A percentile compares a stretch with the other conserved stretches of the same genome.
phyloP scores from a whole-genome alignment of 441 rosid genomes.

The Adansonia grandidieri region DNA sequence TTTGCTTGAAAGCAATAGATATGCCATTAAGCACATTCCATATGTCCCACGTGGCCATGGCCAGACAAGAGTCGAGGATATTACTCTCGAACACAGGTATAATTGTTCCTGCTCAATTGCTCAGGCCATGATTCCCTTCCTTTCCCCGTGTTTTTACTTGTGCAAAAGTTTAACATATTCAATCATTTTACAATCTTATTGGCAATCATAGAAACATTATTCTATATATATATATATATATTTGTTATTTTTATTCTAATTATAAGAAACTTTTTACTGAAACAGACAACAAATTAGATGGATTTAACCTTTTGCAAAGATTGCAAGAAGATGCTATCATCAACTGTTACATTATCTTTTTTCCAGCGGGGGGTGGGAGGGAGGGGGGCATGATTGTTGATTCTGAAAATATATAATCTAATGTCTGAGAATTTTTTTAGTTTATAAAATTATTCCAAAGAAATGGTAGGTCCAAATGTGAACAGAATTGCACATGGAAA shows the following conservation, averaged over 20 bases:
- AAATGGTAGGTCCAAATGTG: not conserved
- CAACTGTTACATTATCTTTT: too few relatives aligned
- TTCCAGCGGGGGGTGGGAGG: too few relatives aligned
- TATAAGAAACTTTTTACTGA: too few relatives aligned
- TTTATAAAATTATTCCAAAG: not conserved
- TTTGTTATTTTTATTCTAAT: too few relatives aligned
- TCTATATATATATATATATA: too few relatives aligned
- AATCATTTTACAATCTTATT: not conserved
- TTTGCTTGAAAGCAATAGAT: not conserved
- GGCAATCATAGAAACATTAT: too few relatives aligned
- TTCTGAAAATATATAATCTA: not conserved
- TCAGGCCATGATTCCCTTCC: too few relatives aligned
- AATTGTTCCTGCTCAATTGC: too few relatives aligned
- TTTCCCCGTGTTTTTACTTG: too few relatives aligned
- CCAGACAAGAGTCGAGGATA: not conserved
- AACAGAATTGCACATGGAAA: not conserved
- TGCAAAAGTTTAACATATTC: not conserved
- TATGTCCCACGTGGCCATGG: constrained; percentile 7
- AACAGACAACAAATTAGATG: too few relatives aligned
- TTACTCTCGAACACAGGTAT: not conserved
- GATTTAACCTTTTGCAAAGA: too few relatives aligned
- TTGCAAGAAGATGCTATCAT: not conserved
- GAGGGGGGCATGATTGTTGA: not conserved
- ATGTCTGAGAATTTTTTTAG: not conserved
- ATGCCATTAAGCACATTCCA: not conserved